Percentiles rank a stretch among this genome's conserved stretches.
Conservation (phyloP, 1,139 yeast genomes). For the Yueomyces sp. region DNA sequence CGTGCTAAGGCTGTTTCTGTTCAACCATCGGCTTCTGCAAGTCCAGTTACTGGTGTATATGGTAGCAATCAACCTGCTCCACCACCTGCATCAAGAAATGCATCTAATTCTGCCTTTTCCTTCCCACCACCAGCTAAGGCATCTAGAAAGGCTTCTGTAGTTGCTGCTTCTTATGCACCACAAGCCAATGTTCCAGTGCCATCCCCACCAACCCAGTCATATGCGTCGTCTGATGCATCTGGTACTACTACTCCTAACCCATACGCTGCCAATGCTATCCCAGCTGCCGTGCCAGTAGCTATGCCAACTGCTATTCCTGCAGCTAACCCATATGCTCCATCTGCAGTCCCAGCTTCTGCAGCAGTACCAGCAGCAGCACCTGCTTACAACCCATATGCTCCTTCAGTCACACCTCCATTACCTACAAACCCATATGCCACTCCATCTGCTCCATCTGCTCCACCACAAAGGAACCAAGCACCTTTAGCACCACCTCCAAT, state of each 20-base stretch:
- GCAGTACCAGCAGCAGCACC: slow-evolving; percentile 6
- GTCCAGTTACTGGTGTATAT: slow-evolving; percentile 4
- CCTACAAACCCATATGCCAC: neutral
- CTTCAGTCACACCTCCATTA: slow-evolving; percentile 7
- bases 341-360: slow-evolving; percentile 3
- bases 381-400: slow-evolving; percentile 26
- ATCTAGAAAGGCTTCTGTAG: slow-evolving; percentile 8
- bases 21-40: slow-evolving; percentile 16
- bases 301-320: slow-evolving; percentile 3
- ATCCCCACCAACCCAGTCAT: slow-evolving; percentile 8
- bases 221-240: slow-evolving; percentile 3
- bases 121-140: slow-evolving; percentile 13
- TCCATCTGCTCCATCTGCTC: slow-evolving; percentile 7
- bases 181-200: slow-evolving; percentile 7
- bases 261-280: slow-evolving; percentile 27
- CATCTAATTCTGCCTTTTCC: slow-evolving; percentile 11
- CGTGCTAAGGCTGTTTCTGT: slow-evolving; percentile 29
- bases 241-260: slow-evolving; percentile 22
- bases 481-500: slow-evolving; percentile 16
- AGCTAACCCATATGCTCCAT: slow-evolving; percentile 8
- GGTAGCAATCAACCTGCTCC: slow-evolving; percentile 6
- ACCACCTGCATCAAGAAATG: slow-evolving; percentile 15
- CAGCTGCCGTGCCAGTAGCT: slow-evolving; percentile 3
- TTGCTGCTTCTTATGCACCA: slow-evolving; percentile 11
- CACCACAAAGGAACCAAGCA: slow-evolving; percentile 18